Percentiles rank a stretch among this genome's conserved stretches.
These are phyloP conservation scores for Fusarium mundagurra DNA, from an alignment of 2,329 filamentous ascomycete species.

Conservation along the genomic window DNA sequence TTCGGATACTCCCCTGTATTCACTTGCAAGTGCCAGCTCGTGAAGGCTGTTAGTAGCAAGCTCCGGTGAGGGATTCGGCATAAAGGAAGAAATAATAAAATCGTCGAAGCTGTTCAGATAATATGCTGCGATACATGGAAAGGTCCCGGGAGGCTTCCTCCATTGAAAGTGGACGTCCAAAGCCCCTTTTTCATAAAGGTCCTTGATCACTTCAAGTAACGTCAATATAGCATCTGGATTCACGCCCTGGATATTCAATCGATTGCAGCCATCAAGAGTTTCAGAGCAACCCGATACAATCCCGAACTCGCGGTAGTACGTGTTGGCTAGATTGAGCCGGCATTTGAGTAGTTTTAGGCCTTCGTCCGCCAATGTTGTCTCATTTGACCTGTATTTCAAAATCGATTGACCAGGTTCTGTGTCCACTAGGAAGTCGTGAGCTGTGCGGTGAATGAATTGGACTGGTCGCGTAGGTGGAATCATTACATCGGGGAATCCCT, in stretches of 20 bases:
- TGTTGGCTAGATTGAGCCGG: rapidly evolving
- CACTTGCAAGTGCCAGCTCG: rapidly evolving
- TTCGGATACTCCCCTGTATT: rapidly evolving
- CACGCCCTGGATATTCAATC: rapidly evolving
- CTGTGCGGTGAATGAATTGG: background rate
- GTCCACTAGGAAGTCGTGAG: background rate
- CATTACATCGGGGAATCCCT: rapidly evolving
- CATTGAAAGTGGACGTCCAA: no score
- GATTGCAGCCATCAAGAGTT: rapidly evolving
- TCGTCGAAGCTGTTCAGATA: rapidly evolving
- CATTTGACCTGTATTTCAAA: background rate
- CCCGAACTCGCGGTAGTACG: rapidly evolving
- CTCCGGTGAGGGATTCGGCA: rapidly evolving
- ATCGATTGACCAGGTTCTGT: background rate
- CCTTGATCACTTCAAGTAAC: rapidly evolving
- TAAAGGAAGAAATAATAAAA: rapidly evolving
- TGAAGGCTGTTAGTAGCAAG: rapidly evolving
- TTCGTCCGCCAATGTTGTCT: rapidly evolving
- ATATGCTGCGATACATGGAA: rapidly evolving
- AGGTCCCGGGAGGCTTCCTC: no score
- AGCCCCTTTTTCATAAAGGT: no score
- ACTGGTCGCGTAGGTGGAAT: rapidly evolving
- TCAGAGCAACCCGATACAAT: rapidly evolving
- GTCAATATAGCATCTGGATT: rapidly evolving
- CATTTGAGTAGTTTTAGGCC: rapidly evolving